Evolutionary conservation across 1,284 basidiomycete species (phyloP).

Genomic region (Moesziomyces aphidis): DNA sequence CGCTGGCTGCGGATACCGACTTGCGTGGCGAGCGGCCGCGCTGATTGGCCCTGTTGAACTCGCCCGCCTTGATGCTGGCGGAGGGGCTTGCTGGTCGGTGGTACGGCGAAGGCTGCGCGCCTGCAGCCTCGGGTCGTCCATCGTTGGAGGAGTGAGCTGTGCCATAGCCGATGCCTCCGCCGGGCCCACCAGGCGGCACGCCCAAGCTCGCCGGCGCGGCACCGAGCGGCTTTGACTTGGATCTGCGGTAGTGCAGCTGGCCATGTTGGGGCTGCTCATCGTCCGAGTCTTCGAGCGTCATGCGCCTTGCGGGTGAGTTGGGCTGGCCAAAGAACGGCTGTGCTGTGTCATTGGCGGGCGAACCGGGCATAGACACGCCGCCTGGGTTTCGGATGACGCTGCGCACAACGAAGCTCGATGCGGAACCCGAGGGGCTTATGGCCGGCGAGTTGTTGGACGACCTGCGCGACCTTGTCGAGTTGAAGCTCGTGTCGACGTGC

Average conservation of each 20-base stretch:
- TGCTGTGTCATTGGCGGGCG: slow-evolving; percentile 13
- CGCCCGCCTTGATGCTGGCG: slow-evolving; percentile 48
- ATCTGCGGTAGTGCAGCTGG: slow-evolving; percentile 37
- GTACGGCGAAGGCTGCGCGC: slow-evolving; percentile 14
- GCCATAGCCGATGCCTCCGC: slow-evolving; percentile 59
- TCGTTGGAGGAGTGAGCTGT: slow-evolving; percentile 54
- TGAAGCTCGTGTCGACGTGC: slow-evolving; percentile 20
- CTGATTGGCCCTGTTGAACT: slow-evolving; percentile 37
- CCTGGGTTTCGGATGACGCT: slow-evolving; percentile 56
- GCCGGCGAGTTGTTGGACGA: slow-evolving; percentile 28
- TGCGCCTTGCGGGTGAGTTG: slow-evolving; percentile 10
- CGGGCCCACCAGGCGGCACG: slow-evolving; percentile 60
- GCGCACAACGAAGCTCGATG: slow-evolving; percentile 52
- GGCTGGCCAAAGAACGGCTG: slow-evolving; percentile 6
- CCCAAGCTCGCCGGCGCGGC: slow-evolving; percentile 33
- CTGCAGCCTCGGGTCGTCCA: slow-evolving; percentile 45
- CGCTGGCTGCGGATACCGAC: slow-evolving; percentile 9
- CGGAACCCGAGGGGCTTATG: slow-evolving; percentile 26
- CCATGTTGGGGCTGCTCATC: slow-evolving; percentile 12
- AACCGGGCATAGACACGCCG: slow-evolving; percentile 46
- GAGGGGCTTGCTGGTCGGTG: slow-evolving; percentile 33
- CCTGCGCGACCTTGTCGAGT: slow-evolving; percentile 28
- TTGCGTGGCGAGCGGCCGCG: slow-evolving; percentile 34
- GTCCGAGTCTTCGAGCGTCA: slow-evolving; percentile 42
- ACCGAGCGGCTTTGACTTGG: slow-evolving; percentile 43